phyloP scores from a whole-genome alignment of 495 filamentous ascomycete species.

The Penicillium tannophilum region DNA sequence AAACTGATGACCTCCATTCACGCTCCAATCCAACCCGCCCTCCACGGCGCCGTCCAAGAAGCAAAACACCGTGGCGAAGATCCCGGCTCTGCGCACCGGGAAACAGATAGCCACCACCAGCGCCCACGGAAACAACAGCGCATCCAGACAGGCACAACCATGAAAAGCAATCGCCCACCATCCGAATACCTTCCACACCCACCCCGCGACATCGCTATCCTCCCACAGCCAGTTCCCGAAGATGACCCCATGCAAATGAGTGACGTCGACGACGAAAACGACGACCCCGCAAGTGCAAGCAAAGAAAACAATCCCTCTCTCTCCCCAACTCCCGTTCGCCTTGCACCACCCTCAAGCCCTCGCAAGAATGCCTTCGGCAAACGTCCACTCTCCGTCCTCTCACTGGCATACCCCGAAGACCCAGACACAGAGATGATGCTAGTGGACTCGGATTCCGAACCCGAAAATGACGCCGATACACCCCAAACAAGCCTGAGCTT shows the following conservation, averaged over 20 bases:
- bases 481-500: neutral
- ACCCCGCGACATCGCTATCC: constrained; percentile 6
- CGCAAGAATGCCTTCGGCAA: constrained; percentile 41
- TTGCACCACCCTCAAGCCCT: constrained; percentile 29
- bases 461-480: constrained; percentile 12
- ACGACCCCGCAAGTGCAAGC: constrained; percentile 32
- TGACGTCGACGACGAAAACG: constrained; percentile 37
- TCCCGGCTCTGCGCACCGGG: constrained; percentile 27
- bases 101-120: constrained; percentile 11
- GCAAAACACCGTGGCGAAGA: constrained; percentile 65
- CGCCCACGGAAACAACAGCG: constrained; percentile 30
- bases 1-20: constrained; percentile 70
- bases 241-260: constrained; percentile 14
- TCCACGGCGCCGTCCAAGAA: constrained; percentile 49
- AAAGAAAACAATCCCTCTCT: constrained; percentile 57
- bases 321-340: constrained; percentile 40
- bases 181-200: constrained; percentile 8
- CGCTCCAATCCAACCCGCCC: constrained; percentile 52
- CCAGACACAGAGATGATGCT: constrained; percentile 28
- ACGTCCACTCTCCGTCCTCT: constrained; percentile 46
- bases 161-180: constrained; percentile 10
- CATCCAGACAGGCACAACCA: constrained; percentile 31
- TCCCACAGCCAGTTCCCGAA: constrained; percentile 8
- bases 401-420: constrained; percentile 31
- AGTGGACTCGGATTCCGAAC: constrained; percentile 32